Evolutionary conservation across 805 yeast species (phyloP).

Genomic region (Myxozyma monticola): DNA sequence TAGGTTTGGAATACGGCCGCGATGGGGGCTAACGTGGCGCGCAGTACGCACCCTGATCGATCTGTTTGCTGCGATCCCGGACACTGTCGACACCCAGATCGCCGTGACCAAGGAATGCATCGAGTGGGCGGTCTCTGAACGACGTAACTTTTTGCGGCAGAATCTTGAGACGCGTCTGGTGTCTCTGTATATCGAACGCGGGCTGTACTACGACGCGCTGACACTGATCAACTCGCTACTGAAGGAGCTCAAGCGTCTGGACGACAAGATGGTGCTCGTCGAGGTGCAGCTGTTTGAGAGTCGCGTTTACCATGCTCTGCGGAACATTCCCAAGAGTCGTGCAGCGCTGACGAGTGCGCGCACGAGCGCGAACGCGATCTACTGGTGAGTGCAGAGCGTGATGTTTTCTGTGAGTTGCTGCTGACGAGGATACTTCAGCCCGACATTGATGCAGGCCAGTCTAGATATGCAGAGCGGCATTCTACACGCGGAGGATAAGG

Average conservation of each 20-base stretch:
- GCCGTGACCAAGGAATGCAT: conserved; percentile 73
- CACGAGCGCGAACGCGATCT: conserved; percentile 95
- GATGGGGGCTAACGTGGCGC: neutral
- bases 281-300: conserved; percentile 93
- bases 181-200: conserved; percentile 66
- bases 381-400: conserved; percentile 48
- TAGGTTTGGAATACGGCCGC: neutral
- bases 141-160: conserved; percentile 85
- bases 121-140: conserved; percentile 81
- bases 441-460: conserved; percentile 91
- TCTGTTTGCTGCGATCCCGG: conserved; percentile 62
- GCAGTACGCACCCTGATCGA: conserved; percentile 74
- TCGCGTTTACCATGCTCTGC: conserved; percentile 83
- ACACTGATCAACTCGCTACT: conserved; percentile 69
- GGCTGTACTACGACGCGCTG: conserved; percentile 66
- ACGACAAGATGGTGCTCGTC: conserved; percentile 91
- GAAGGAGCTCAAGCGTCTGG: conserved; percentile 85
- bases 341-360: conserved; percentile 94
- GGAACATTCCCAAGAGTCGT: conserved; percentile 86
- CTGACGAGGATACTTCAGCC: conserved; percentile 38
- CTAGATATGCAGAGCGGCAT: conserved; percentile 94
- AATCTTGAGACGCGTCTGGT: conserved; percentile 82
- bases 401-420: neutral
- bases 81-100: conserved; percentile 68
- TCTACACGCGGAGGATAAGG: conserved; percentile 94